Evolutionary conservation across 139 green algal species (phyloP), one percentile per base, ranked within the genome.

Genomic region (Medakamo hakoo): DNA sequence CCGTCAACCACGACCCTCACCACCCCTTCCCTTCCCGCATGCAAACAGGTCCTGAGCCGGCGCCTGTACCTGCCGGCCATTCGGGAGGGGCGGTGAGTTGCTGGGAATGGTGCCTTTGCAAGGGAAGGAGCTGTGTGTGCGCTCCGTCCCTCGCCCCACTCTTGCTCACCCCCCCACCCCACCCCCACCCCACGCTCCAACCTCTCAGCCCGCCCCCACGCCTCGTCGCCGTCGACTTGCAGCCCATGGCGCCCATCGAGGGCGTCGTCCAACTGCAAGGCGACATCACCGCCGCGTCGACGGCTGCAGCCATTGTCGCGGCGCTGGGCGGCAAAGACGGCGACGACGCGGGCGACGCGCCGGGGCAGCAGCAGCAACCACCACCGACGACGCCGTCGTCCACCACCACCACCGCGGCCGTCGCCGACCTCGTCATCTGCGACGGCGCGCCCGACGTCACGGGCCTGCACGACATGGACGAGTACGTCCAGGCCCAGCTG

Each of bases 381-480:
- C n/a, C n/a, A n/a, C n/a, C n/a, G n/a, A n/a, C n/a, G n/a, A n/a
- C n/a, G n/a, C n/a, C n/a, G n/a, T n/a, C n/a, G n/a, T n/a, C n/a
- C n/a, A n/a, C n/a, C n/a, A n/a, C n/a, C n/a, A n/a, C n/a, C n/a
- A n/a, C n/a, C n/a, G n/a, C n/a, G n/a, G n/a, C n/a, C n/a, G 32
- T 49, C 2, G 93, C 92, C 3, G 93, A 98, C 69, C 78, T 98
- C 5, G 87, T 99, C 26, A 80, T 99, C 16, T 95, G 81, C 63
- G 93, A 99, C 68, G 93, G 93, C 4, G 93, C 93, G 0, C 93
- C 93, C 4, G 93, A 99, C 65, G 92, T 99, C 1, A 99, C 93
- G 1, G 93, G 93, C 0, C 76, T 99, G n/a, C 93, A 99, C 75
- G 93, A 99, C 78, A 81, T 98, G 66, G 93, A 99, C 59, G 87